Conservation (phyloP, 1,139 yeast genomes). For the Diutina scorzettiae region DNA sequence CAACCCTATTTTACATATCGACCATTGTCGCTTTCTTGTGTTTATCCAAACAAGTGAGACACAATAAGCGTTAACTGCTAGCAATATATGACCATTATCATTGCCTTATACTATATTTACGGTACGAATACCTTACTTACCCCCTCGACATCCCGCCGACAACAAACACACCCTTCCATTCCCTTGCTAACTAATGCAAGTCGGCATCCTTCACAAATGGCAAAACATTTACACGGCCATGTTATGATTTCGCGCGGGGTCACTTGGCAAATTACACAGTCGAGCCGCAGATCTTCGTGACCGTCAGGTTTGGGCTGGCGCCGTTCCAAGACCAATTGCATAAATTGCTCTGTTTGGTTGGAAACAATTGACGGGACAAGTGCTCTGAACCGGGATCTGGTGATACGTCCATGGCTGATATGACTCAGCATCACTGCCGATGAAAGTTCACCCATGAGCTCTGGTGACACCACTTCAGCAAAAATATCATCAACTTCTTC, state of each 20-base stretch:
- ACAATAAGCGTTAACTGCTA: no score
- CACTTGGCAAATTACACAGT: slow-evolving; percentile 75
- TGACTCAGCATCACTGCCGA: neutral
- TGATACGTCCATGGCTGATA: slow-evolving; percentile 1
- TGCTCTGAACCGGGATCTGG: neutral
- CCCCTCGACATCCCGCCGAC: slow-evolving; percentile 61
- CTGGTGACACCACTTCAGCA: neutral
- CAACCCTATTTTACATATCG: no score
- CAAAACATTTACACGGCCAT: slow-evolving; percentile 91
- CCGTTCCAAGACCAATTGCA: neutral
- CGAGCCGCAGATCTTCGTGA: slow-evolving; percentile 16
- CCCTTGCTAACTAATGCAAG: slow-evolving; percentile 63
- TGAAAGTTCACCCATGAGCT: neutral
- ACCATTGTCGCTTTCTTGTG: no score
- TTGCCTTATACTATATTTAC: no score
- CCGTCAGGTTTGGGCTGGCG: neutral
- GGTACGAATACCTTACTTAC: slow-evolving; percentile 17
- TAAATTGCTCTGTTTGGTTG: neutral
- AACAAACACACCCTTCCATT: slow-evolving; percentile 75
- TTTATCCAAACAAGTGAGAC: no score
- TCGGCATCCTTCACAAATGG: slow-evolving; percentile 78
- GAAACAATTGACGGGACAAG: neutral
- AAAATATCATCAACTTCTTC: neutral
- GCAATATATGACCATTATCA: no score
- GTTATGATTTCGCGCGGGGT: slow-evolving; percentile 65